phyloP scores from a whole-genome alignment of 371 early-diverging fungal species.

The Mucor irregularis region DNA sequence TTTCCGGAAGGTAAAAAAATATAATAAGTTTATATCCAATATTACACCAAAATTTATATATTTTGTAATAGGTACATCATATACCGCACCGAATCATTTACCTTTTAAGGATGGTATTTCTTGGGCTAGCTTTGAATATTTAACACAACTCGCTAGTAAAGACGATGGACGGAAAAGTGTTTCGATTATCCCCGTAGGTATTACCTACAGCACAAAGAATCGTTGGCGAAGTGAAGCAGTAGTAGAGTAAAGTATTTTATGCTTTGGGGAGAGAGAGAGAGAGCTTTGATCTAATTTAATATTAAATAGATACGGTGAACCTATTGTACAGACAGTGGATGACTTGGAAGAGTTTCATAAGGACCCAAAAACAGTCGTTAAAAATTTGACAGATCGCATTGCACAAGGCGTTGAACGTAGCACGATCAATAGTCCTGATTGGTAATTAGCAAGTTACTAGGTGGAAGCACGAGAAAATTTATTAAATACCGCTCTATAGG shows the following conservation, averaged over 20 bases:
- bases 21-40: not conserved
- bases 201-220: slow-evolving; percentile 58
- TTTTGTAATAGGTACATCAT: slow-evolving; percentile 49
- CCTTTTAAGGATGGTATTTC: slow-evolving; percentile 58
- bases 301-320: slow-evolving; percentile 45
- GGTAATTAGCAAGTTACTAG: slow-evolving; percentile 27
- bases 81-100: slow-evolving; percentile 53
- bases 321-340: slow-evolving; percentile 36
- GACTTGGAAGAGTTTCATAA: slow-evolving; percentile 40
- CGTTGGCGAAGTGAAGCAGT: slow-evolving; percentile 59
- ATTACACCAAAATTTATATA: not conserved
- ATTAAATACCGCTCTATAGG: slow-evolving; percentile 21
- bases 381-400: slow-evolving; percentile 48
- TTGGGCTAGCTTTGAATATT: slow-evolving; percentile 54
- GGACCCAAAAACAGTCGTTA: slow-evolving; percentile 47
- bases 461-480: not conserved
- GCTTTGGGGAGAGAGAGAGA: no score
- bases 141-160: slow-evolving; percentile 26
- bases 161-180: slow-evolving; percentile 12
- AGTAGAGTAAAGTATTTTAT: slow-evolving; percentile 43
- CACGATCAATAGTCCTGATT: slow-evolving; percentile 59
- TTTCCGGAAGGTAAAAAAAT: slow-evolving; percentile 57
- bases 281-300: not conserved
- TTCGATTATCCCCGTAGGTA: slow-evolving; percentile 52
- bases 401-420: slow-evolving; percentile 47